Percentiles rank a stretch among this genome's conserved stretches.
Conservation (phyloP, 2,329 filamentous ascomycete genomes). For the Ophiostoma triangulosporum region DNA sequence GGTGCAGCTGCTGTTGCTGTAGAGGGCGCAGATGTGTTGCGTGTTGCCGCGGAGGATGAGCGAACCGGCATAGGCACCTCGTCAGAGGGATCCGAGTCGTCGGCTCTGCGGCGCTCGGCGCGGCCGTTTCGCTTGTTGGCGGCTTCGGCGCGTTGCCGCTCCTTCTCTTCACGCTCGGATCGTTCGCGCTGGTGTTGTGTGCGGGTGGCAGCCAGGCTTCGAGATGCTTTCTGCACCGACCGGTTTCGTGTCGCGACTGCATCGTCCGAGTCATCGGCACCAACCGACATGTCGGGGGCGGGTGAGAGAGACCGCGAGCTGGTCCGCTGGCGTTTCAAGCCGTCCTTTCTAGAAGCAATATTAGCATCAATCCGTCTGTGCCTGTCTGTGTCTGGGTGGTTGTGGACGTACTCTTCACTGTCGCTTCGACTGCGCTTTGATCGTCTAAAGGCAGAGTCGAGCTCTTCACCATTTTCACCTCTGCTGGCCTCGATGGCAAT, state of each 20-base stretch:
- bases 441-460: conserved; percentile 45
- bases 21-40: neutral
- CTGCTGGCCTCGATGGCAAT: conserved; percentile 93
- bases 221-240: conserved; percentile 42
- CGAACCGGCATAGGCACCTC: conserved; percentile 42
- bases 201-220: conserved; percentile 29
- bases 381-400: neutral
- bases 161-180: conserved; percentile 59
- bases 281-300: conserved; percentile 32
- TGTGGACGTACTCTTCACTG: conserved; percentile 71
- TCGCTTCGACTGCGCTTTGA: conserved; percentile 76
- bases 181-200: conserved; percentile 39
- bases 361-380: conserved; percentile 5
- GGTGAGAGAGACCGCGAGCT: conserved; percentile 59
- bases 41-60: conserved; percentile 9
- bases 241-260: conserved; percentile 39
- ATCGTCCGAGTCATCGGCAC: conserved; percentile 59
- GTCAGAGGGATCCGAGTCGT: conserved; percentile 63
- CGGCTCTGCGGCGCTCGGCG: conserved; percentile 64
- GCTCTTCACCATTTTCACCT: conserved; percentile 48
- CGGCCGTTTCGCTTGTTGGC: conserved; percentile 70
- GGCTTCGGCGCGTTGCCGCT: conserved; percentile 59
- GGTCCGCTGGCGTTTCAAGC: conserved; percentile 71
- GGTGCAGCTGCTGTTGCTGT: conserved; percentile 3
- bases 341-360: conserved; percentile 44